Evolutionary conservation across 2,329 filamentous ascomycete species (phyloP).

Genomic region (Verticillium nonalfalfae): DNA sequence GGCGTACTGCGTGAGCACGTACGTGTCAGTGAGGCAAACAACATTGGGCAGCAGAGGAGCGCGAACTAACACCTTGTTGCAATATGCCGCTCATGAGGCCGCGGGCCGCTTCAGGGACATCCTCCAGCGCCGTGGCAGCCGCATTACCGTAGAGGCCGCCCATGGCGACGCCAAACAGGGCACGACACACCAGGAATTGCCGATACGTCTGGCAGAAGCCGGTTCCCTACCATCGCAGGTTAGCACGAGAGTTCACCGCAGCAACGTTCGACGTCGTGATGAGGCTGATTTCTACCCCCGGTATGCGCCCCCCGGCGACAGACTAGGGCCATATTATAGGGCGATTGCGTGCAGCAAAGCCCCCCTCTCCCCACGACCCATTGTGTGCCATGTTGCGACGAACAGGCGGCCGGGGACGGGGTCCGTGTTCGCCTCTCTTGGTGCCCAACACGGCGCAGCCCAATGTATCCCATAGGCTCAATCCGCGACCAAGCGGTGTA

Average conservation of each 20-base stretch:
- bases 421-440: neutral
- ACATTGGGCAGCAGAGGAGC: constrained; percentile 12
- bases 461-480: neutral
- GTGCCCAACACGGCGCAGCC: neutral
- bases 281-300: neutral
- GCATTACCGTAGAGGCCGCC: constrained; percentile 75
- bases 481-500: neutral
- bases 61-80: constrained; percentile 50
- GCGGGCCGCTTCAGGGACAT: constrained; percentile 60
- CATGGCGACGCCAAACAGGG: constrained; percentile 76
- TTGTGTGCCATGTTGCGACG: neutral
- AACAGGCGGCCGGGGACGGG: neutral
- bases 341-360: too few species aligned
- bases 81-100: constrained; percentile 71
- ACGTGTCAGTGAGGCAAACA: neutral
- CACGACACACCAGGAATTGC: constrained; percentile 68
- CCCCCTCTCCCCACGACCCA: too few species aligned
- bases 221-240: constrained; percentile 32
- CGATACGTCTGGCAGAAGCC: constrained; percentile 63
- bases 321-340: neutral
- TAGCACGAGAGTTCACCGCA: neutral
- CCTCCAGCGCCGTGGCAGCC: constrained; percentile 72
- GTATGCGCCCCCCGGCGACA: constrained; percentile 30
- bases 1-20: constrained; percentile 35
- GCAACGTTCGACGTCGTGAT: constrained; percentile 1